Evolutionary conservation across 108 stramenopile species (phyloP), one percentile per base, ranked within the genome.

Genomic region (Epithemia pelagica): DNA sequence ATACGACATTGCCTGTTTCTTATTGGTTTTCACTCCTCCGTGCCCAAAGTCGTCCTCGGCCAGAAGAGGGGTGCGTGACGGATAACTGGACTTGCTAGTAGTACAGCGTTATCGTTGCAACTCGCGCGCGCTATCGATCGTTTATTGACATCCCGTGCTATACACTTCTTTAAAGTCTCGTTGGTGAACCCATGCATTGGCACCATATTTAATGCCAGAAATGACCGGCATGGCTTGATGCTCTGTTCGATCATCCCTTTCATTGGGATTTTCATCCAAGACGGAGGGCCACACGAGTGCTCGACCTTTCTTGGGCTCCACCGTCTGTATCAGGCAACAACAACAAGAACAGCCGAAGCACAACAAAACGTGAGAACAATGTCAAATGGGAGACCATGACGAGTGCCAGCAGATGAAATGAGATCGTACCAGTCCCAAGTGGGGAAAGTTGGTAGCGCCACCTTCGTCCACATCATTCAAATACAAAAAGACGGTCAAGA

Each of bases 151-250:
- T 15, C 37, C 37, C 37, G 5, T 46, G 37, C 10, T 15, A 5
- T 15, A 46, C 15, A 46, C 37, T 28, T 32, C 64, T 58, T 78
- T 76, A 68, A 72, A 93, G 65, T 93, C 83, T 21, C 84, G 63
- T 62, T 79, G 82, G 64, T 95, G 93, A 46, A 95, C 78, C 95
- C 95, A 95, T 1, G 90, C 85, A 78, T 95, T 95, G 26, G 90
- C 90, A 1, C 90, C 95, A 66, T 81, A 92, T 30, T 96, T 96
- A 52, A 80, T 61, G 0, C 94, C 96, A 64, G 81, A 69, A 2
- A 62, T 61, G 20, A 96, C 95, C 5, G 89, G 77, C 61, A 91
- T 30, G 0, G 95, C 95, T 68, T 88, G 80, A 72, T 95, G 95
- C 24, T 82, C 64, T 0, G 91, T 93, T 32, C 90, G 75, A 18